Evolutionary conservation across 1,284 basidiomycete species (phyloP).

Genomic region (Marasmius oreades): DNA sequence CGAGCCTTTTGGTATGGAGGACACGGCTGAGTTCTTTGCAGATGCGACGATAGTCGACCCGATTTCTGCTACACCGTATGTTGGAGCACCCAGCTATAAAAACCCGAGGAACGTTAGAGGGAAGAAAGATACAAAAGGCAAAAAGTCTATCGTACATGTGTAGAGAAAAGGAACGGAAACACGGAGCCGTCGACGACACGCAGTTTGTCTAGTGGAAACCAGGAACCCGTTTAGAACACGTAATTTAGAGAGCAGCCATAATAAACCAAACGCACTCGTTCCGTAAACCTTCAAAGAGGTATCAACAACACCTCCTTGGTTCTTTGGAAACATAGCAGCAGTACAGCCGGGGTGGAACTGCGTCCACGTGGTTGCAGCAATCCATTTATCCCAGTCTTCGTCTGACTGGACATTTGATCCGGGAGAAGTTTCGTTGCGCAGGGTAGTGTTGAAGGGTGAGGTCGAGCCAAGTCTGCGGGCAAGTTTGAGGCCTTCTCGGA

Average conservation of each 20-base stretch:
- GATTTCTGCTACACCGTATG: conserved; percentile 60
- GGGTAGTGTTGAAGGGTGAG: conserved; percentile 32
- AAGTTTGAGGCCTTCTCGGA: conserved; percentile 58
- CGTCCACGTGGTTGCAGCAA: conserved; percentile 32
- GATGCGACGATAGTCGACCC: conserved; percentile 50
- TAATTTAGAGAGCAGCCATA: not conserved
- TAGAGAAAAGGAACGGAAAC: conserved; percentile 49
- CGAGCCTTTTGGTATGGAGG: not conserved
- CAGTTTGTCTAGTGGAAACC: conserved; percentile 34
- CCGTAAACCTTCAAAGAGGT: conserved; percentile 35
- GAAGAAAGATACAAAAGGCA: not conserved
- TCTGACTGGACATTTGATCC: conserved; percentile 38
- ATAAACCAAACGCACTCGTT: conserved; percentile 19
- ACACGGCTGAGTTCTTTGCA: not conserved
- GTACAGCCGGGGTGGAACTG: conserved; percentile 47
- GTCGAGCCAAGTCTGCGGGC: conserved; percentile 41
- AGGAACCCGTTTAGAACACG: not conserved
- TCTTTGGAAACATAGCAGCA: conserved; percentile 40
- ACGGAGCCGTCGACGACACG: conserved; percentile 53
- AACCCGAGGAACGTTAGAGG: not conserved
- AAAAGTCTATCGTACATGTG: conserved; percentile 35
- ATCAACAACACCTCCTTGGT: conserved; percentile 42
- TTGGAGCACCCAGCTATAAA: conserved; percentile 40
- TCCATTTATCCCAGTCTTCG: conserved; percentile 44
- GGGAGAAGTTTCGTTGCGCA: conserved; percentile 37